Percentiles rank a stretch among this genome's conserved stretches.
Evolutionary conservation across 345 rosid species (phyloP).

Genomic region (Kandelia obovata): DNA sequence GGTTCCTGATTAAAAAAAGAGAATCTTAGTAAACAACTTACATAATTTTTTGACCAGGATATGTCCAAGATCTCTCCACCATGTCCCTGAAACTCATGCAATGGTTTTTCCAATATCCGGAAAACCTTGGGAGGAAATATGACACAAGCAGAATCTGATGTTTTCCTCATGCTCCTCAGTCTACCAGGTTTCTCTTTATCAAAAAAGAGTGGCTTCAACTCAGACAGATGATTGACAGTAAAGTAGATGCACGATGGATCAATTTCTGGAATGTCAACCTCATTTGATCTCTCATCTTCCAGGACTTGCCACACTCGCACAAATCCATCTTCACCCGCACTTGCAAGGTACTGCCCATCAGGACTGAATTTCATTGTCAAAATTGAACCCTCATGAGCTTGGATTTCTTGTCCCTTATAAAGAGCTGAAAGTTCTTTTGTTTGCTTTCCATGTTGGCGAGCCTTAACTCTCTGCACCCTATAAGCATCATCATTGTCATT

Average conservation of each 20-base stretch:
- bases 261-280: constrained; percentile 16
- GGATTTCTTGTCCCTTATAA: constrained; percentile 21
- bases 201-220: constrained; percentile 24
- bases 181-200: constrained; percentile 25
- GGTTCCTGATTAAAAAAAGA: neutral
- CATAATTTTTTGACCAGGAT: constrained; percentile 45
- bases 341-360: constrained; percentile 31
- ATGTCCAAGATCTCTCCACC: constrained; percentile 45
- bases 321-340: constrained; percentile 33
- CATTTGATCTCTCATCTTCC: constrained; percentile 16
- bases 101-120: constrained; percentile 35
- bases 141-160: constrained; percentile 35
- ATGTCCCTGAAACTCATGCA: constrained; percentile 52
- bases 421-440: constrained; percentile 25
- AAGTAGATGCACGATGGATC: constrained; percentile 43
- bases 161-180: constrained; percentile 21
- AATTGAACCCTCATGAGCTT: constrained; percentile 31
- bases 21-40: neutral
- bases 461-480: constrained; percentile 37
- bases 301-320: constrained; percentile 28
- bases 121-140: constrained; percentile 44
- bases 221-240: constrained; percentile 26
- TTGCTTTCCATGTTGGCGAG: constrained; percentile 28
- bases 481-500: constrained; percentile 24
- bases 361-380: constrained; percentile 31